These are phyloP conservation scores for Naumovozyma baii DNA, from an alignment of 805 yeast genomes.

Conservation along the genomic window DNA sequence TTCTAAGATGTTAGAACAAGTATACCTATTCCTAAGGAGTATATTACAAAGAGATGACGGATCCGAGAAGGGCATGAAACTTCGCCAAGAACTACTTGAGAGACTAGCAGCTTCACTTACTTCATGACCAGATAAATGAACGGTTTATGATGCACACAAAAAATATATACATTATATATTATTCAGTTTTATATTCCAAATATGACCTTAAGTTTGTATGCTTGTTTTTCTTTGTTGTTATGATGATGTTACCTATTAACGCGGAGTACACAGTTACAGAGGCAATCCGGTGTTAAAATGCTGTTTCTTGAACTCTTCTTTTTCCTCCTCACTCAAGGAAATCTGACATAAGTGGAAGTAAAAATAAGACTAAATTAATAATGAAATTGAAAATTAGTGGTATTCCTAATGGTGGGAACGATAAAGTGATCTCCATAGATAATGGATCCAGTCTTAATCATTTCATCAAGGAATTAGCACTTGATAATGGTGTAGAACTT, in stretches of 20 bases:
- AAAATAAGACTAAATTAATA: no score
- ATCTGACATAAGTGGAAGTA: no score
- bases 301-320: no score
- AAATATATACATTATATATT: no score
- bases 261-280: no score
- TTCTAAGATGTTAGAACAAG: background rate
- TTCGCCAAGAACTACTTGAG: background rate
- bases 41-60: background rate
- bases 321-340: no score
- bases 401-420: slow-evolving; percentile 8
- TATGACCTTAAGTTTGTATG: no score
- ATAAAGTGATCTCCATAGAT: slow-evolving; percentile 30
- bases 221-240: no score
- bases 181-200: no score
- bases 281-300: background rate
- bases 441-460: slow-evolving; percentile 31
- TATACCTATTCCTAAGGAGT: background rate
- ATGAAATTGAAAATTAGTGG: slow-evolving; percentile 35
- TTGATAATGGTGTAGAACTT: slow-evolving; percentile 2
- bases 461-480: slow-evolving; percentile 20
- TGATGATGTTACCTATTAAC: background rate
- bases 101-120: background rate
- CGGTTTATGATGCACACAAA: no score
- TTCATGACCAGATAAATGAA: background rate
- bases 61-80: background rate